A percentile compares a stretch with the other conserved stretches of the same genome.
Conservation (phyloP, 352 stramenopile genomes). For the Pythium sukuiense region DNA sequence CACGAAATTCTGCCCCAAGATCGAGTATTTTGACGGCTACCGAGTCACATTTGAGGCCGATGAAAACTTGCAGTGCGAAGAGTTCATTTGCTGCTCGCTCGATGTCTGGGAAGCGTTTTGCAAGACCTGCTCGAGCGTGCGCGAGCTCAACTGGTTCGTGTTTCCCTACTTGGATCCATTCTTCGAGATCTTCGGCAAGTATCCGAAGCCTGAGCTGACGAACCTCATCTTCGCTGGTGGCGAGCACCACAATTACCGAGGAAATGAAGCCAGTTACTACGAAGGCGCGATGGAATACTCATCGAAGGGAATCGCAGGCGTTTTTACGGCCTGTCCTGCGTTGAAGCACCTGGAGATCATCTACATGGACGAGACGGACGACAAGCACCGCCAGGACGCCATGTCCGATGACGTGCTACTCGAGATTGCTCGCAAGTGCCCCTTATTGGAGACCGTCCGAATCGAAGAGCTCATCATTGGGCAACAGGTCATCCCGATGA, state of each 20-base stretch:
- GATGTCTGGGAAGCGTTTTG: slow-evolving; percentile 45
- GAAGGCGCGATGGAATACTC: neutral
- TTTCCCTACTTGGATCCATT: slow-evolving; percentile 58
- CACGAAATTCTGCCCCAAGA: slow-evolving; percentile 5
- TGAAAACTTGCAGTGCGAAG: neutral
- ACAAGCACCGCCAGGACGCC: neutral
- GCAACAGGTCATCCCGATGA: neutral
- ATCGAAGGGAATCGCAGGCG: neutral
- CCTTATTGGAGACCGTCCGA: neutral
- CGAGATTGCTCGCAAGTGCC: neutral
- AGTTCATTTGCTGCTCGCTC: slow-evolving; percentile 10
- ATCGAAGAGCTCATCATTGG: neutral
- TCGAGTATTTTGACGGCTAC: slow-evolving; percentile 16
- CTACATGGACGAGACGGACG: slow-evolving; percentile 1
- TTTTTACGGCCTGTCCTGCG: slow-evolving; percentile 3
- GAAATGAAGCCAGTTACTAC: neutral
- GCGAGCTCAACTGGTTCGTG: slow-evolving; percentile 59
- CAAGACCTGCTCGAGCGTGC: neutral
- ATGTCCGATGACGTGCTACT: neutral
- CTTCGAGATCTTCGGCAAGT: slow-evolving; percentile 47
- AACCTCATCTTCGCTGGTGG: slow-evolving; percentile 3
- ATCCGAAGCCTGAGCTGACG: slow-evolving; percentile 36
- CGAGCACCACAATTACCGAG: slow-evolving; percentile 1
- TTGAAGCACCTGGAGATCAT: slow-evolving; percentile 3
- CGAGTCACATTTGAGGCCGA: neutral